Percentiles rank a stretch among this genome's conserved stretches.
Evolutionary conservation across 208 protist species (phyloP).

Genomic region (Leptomonas seymouri): DNA sequence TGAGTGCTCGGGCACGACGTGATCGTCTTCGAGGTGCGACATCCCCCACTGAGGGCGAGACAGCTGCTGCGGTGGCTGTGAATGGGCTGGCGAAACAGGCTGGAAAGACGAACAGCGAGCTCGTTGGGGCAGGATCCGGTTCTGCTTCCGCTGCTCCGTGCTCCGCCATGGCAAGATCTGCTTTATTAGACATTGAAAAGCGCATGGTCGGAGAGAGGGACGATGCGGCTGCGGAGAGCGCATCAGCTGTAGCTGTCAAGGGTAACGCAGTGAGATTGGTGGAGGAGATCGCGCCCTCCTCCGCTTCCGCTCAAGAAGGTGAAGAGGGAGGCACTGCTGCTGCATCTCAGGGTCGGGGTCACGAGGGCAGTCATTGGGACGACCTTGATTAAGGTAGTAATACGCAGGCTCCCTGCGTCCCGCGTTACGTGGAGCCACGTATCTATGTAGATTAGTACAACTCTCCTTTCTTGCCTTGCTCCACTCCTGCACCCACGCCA

Average conservation of each 20-base stretch:
- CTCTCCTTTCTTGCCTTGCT: too few species aligned
- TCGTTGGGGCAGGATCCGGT: too few species aligned
- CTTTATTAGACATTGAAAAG: slow-evolving; percentile 30
- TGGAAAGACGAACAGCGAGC: not conserved
- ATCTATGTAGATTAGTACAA: too few species aligned
- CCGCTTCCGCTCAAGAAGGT: not conserved
- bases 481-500: too few species aligned
- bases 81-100: not conserved
- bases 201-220: slow-evolving; percentile 3
- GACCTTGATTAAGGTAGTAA: slow-evolving; percentile 7
- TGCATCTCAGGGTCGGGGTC: too few species aligned
- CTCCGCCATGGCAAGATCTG: slow-evolving; percentile 4
- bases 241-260: not conserved
- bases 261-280: not conserved
- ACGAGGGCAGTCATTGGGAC: not conserved
- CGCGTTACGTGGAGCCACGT: too few species aligned
- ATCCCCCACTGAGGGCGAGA: not conserved
- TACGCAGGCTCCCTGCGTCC: not conserved
- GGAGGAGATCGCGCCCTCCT: not conserved
- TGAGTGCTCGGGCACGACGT: slow-evolving; percentile 3
- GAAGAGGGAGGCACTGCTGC: not conserved
- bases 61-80: not conserved
- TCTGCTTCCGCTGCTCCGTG: not conserved
- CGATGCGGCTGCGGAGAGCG: not conserved
- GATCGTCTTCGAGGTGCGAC: slow-evolving; percentile 5